Evolutionary conservation across 768 basidiomycete species (phyloP).

Genomic region (Hericium alpestre): DNA sequence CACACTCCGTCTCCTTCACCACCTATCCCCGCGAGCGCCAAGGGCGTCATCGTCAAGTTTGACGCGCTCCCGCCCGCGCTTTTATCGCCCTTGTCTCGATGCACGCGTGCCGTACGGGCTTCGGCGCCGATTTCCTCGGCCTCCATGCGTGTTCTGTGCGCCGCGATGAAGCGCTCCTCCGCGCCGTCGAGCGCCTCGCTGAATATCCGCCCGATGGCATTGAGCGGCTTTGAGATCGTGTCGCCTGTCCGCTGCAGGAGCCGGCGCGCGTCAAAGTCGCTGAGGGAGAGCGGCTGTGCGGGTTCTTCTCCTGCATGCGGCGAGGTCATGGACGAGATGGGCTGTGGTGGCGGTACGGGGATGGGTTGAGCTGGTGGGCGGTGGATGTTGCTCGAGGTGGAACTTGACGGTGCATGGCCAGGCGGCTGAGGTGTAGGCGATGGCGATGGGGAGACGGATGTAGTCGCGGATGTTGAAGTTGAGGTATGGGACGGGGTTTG

Average conservation of each 20-base stretch:
- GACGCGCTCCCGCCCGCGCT: no score
- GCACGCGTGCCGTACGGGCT: no score
- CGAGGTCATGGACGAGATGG: slow-evolving; percentile 9
- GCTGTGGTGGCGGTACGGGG: slow-evolving; percentile 7
- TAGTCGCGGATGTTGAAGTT: slow-evolving; percentile 20
- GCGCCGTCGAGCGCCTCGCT: slow-evolving; percentile 70
- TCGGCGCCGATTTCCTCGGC: no score
- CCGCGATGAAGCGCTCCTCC: slow-evolving; percentile 28
- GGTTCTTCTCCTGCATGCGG: slow-evolving; percentile 81
- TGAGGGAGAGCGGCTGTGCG: slow-evolving; percentile 64
- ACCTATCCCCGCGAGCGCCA: no score
- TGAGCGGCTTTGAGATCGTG: slow-evolving; percentile 84
- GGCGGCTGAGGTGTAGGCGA: slow-evolving; percentile 18
- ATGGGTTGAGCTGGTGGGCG: slow-evolving; percentile 11
- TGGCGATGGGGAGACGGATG: slow-evolving; percentile 21
- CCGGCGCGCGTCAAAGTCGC: slow-evolving; percentile 62
- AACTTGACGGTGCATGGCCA: no score
- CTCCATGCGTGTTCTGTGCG: no score
- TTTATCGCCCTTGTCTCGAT: no score
- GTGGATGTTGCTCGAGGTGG: neutral
- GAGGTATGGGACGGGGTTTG: slow-evolving; percentile 22
- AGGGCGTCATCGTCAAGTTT: no score
- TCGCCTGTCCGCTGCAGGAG: slow-evolving; percentile 87
- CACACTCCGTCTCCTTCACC: no score
- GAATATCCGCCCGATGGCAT: slow-evolving; percentile 79